Base-by-base conservation (phyloP, 805 yeast genomes). In the Barnettozyma californica region DNA sequence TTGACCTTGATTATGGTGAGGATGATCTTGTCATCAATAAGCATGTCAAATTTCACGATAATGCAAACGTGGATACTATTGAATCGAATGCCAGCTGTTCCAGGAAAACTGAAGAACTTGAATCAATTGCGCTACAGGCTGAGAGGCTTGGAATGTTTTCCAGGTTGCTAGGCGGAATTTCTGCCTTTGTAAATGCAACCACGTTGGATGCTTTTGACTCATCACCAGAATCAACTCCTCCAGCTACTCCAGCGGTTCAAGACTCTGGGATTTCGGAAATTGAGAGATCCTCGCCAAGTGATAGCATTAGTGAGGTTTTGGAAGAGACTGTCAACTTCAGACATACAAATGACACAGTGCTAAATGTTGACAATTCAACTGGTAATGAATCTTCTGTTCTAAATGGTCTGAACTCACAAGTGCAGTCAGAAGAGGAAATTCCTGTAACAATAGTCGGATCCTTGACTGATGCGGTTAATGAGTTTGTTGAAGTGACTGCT, bases 391-490 rank as follows among this genome's bases (percentile, higher is more conserved):
- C 16, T 8, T 5, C 9, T 16, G 23, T 9, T 35, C 23, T 18
- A 14, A 3, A 7, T 9, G 26, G 4, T 8, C 6, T 13, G 11
- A 7, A 21, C 9, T 13, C 25, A n/a, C 9, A 7, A 14, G 27
- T 8, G 2, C 18, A 38, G 7, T n/a, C n/a, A 38, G 18, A 38
- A 23, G 13, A 11, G 11, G 19, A 16, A 9, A 5, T 7, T 7
- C 9, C 7, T 21, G 5, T 29, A 38, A 10, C 13, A 9, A 13
- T 5, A 13, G 10, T 8, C 18, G 38, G 38, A 2, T 35, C 38
- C 18, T 44, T 43, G 10, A 48, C 44, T 44, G 48, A 52, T 49
- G 42, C 27, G 5, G 47, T 16, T n/a, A 43, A 13, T 21, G 25
- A 47, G 35, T 44, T 41, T 37, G 43, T 39, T 33, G 40, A 25